These are phyloP conservation scores for Auricularia sp. DNA, from an alignment of 768 basidiomycete species.

Conservation along the genomic window DNA sequence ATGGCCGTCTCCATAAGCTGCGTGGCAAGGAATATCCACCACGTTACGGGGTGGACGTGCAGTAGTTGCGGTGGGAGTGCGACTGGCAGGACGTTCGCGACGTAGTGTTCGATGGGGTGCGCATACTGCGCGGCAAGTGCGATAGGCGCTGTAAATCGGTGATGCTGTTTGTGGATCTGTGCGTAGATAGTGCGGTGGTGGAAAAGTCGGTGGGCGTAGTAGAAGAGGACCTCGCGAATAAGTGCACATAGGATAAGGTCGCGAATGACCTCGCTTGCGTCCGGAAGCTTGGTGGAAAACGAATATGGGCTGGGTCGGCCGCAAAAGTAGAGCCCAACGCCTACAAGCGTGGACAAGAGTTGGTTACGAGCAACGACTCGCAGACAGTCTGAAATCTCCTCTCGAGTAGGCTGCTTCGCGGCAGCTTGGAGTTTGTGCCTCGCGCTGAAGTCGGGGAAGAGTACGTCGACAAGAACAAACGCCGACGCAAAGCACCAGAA, in stretches of 20 bases:
- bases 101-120: constrained; percentile 19
- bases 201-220: constrained; percentile 22
- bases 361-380: constrained; percentile 19
- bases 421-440: constrained; percentile 21
- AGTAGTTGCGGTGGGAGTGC: constrained; percentile 16
- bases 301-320: constrained; percentile 12
- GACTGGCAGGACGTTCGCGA: constrained; percentile 22
- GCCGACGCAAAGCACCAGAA: constrained; percentile 19
- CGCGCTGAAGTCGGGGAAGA: constrained; percentile 18
- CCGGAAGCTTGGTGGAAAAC: constrained; percentile 16
- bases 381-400: constrained; percentile 20
- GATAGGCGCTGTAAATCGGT: constrained; percentile 24
- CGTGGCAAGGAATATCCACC: constrained; percentile 20
- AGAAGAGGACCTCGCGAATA: constrained; percentile 22
- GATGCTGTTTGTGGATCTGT: constrained; percentile 22
- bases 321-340: constrained; percentile 6
- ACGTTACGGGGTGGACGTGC: constrained; percentile 19
- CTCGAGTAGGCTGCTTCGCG: constrained; percentile 17
- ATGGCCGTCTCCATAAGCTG: constrained; percentile 20
- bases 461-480: constrained; percentile 10
- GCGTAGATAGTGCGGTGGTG: constrained; percentile 21
- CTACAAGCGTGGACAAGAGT: constrained; percentile 15
- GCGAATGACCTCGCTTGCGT: constrained; percentile 11
- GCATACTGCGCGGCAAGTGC: constrained; percentile 23
- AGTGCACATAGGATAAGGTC: constrained; percentile 16